A percentile compares a stretch with the other conserved stretches of the same genome.
These are phyloP conservation scores for Cladosporium sp. DNA, from an alignment of 2,329 filamentous ascomycete species.

Conservation along the genomic window DNA sequence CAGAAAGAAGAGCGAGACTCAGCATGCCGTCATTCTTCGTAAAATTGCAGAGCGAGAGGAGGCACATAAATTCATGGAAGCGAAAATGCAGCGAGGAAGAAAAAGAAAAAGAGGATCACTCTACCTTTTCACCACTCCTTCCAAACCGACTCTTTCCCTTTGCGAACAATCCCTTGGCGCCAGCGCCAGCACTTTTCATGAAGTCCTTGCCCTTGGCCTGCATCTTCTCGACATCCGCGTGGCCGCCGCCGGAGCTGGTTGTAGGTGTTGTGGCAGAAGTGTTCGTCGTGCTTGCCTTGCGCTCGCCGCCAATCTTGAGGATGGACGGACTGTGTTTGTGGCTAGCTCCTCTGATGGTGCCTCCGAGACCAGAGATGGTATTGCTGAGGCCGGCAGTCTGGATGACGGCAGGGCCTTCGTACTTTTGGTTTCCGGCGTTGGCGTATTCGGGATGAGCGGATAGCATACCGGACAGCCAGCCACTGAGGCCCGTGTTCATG, in stretches of 20 bases:
- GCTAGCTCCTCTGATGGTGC: conserved; percentile 19
- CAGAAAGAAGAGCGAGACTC: conserved; percentile 14
- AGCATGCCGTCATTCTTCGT: conserved; percentile 20
- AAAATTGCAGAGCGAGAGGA: background rate
- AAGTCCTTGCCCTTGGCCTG: conserved; percentile 85
- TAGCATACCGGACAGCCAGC: conserved; percentile 52
- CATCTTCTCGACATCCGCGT: conserved; percentile 41
- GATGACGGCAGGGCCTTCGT: conserved; percentile 23
- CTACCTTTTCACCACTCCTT: conserved; percentile 72
- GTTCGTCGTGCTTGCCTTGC: conserved; percentile 8
- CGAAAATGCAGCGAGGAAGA: conserved; percentile 14
- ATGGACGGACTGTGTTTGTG: conserved; percentile 21
- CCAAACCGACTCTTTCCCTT: conserved; percentile 82
- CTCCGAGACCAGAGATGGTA: conserved; percentile 3
- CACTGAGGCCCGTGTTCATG: conserved; percentile 69
- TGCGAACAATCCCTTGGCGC: conserved; percentile 84
- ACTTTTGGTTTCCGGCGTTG: conserved; percentile 37
- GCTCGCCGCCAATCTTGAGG: conserved; percentile 14
- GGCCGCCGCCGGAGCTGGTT: conserved; percentile 18
- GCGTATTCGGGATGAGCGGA: conserved; percentile 51
- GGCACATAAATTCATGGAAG: background rate
- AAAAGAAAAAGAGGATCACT: conserved; percentile 56
- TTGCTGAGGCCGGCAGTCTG: background rate
- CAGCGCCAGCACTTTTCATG: conserved; percentile 79
- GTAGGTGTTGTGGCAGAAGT: background rate